phyloP scores from a whole-genome alignment of 768 basidiomycete species.

The Lentinula sp. region DNA sequence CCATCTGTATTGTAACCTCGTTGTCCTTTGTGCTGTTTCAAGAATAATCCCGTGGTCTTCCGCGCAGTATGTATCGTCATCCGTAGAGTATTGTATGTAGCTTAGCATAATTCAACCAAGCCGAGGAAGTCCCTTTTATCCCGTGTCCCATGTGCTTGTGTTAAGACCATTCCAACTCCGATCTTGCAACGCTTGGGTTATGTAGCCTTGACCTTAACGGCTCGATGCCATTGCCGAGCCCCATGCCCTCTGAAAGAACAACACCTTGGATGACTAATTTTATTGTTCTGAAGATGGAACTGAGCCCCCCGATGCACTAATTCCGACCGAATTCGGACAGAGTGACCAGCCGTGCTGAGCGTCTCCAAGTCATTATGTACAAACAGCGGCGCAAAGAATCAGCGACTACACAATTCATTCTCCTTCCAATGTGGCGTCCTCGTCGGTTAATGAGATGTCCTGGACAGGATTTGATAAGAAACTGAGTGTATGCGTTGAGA shows the following conservation, averaged over 20 bases:
- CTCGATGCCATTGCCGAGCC: no score
- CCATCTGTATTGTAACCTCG: conserved; percentile 4
- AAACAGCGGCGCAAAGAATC: not conserved
- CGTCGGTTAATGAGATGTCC: not conserved
- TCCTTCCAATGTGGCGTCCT: not conserved
- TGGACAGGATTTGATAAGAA: not conserved
- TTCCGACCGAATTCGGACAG: not conserved
- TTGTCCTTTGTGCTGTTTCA: conserved; percentile 1
- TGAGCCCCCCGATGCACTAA: not conserved
- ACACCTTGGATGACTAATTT: no score
- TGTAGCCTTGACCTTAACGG: no score
- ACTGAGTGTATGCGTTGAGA: not conserved
- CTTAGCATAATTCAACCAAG: not conserved
- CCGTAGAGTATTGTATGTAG: not conserved
- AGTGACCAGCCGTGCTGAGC: not conserved
- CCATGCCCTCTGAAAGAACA: no score
- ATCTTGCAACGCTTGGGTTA: no score
- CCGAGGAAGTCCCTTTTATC: no score
- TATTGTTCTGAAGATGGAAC: no score
- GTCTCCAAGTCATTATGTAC: not conserved
- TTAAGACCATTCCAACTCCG: not conserved
- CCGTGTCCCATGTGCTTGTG: not conserved
- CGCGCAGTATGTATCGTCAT: conserved; percentile 1
- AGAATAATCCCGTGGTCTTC: not conserved
- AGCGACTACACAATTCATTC: not conserved